A percentile compares a stretch with the other conserved stretches of the same genome.
These are phyloP conservation scores for Anthracocystis setariae DNA, from an alignment of 1,284 basidiomycete species.

Conservation along the genomic window DNA sequence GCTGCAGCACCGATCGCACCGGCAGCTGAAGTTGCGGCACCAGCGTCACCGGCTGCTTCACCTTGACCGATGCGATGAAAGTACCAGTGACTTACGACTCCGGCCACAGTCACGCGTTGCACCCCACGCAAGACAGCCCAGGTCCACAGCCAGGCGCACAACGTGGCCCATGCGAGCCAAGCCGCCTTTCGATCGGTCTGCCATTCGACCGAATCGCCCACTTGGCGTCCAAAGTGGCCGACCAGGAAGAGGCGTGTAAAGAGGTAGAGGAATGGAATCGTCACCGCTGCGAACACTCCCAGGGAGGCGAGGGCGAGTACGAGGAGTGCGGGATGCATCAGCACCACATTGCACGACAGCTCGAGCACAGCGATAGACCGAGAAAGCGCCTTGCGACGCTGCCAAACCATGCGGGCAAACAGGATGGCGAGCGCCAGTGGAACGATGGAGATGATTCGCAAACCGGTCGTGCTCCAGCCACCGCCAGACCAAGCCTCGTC, in stretches of 20 bases:
- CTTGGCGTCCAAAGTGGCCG: constrained; percentile 60
- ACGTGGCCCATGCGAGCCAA: constrained; percentile 79
- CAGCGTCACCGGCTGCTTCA: constrained; percentile 8
- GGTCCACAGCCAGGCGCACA: constrained; percentile 85
- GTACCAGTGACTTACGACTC: constrained; percentile 91
- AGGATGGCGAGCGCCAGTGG: constrained; percentile 78
- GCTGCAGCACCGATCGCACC: constrained; percentile 2
- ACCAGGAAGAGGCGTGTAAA: constrained; percentile 76
- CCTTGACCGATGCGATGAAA: constrained; percentile 71
- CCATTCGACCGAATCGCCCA: constrained; percentile 72
- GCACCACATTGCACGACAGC: constrained; percentile 80
- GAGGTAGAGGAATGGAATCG: constrained; percentile 84
- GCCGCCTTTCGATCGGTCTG: constrained; percentile 82
- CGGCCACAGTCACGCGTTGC: constrained; percentile 80
- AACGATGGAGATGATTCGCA: constrained; percentile 80
- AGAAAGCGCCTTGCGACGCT: constrained; percentile 73
- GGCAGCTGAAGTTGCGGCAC: constrained; percentile 9
- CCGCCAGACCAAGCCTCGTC: constrained; percentile 75
- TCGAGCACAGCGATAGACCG: constrained; percentile 80
- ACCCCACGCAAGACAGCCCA: constrained; percentile 87
- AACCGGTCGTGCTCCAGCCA: constrained; percentile 83
- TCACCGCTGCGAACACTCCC: constrained; percentile 76
- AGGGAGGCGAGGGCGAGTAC: constrained; percentile 82
- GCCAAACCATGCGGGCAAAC: constrained; percentile 78
- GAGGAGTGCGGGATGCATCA: constrained; percentile 82